These are phyloP conservation scores for Fistulifera solaris DNA, from an alignment of 108 stramenopile species.

Conservation along the genomic window DNA sequence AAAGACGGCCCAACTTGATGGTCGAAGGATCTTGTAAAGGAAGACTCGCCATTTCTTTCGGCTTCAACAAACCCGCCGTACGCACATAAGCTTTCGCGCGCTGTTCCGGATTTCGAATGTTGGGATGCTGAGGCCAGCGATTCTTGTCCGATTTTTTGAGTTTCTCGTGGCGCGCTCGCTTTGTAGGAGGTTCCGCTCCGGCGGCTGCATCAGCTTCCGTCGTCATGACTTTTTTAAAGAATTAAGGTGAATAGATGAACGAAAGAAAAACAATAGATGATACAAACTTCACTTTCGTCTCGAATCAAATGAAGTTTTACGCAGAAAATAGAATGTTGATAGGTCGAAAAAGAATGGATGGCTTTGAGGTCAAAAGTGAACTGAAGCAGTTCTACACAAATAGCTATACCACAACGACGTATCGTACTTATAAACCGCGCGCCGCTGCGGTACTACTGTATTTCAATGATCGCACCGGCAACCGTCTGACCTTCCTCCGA, in stretches of 20 bases:
- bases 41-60: slow-evolving; percentile 24
- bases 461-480: too few species aligned
- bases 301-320: too few species aligned
- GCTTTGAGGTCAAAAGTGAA: slow-evolving; percentile 4
- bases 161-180: slow-evolving; percentile 35
- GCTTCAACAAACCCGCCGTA: slow-evolving; percentile 53
- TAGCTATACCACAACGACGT: slow-evolving; percentile 1
- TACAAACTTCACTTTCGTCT: neutral
- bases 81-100: slow-evolving; percentile 61
- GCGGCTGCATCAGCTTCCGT: slow-evolving; percentile 12
- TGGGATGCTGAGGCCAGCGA: slow-evolving; percentile 81
- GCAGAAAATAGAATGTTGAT: neutral
- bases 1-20: slow-evolving; percentile 62
- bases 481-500: too few species aligned
- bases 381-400: neutral
- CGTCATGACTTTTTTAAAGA: slow-evolving; percentile 4
- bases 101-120: slow-evolving; percentile 60
- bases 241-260: too few species aligned
- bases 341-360: neutral
- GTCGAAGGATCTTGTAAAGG: slow-evolving; percentile 65
- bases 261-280: too few species aligned
- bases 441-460: too few species aligned
- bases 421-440: too few species aligned
- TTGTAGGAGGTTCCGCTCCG: slow-evolving; percentile 22
- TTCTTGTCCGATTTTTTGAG: slow-evolving; percentile 56